Evolutionary conservation across 140 eudicot species (phyloP), one percentile per base, ranked within the genome.

Genomic region (Cichorium intybus): DNA sequence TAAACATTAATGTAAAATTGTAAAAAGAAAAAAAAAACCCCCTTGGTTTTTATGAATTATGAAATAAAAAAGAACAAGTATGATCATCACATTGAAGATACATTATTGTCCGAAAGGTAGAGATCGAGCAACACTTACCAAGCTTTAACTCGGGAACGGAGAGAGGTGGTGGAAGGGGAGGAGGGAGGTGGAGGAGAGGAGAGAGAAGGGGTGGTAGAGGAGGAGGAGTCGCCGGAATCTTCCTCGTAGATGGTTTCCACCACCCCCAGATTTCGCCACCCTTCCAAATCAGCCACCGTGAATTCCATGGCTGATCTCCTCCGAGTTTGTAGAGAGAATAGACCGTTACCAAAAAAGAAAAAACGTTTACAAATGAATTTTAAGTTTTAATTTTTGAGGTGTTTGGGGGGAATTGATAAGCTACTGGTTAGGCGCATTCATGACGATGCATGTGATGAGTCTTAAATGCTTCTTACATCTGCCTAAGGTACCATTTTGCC

Each of bases 231-330:
- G 24, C 66, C 70, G 33, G 75, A 75, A n/a, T 82, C 87, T 43
- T 83, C 97, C 69, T 89, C 97, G n/a, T 79, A 86, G 20, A 89
- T 89, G 5, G 93, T 89, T 50, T 82, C 89, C 51, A 86, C 92
- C 60, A 73, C 72, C 47, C 85, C 80, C 22, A 86, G 60, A 50
- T 79, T 79, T 10, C 55, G 76, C 92, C 87, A 84, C 0, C 70
- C 68, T 41, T 71, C 85, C 21, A 27, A 29, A 14, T 57, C 70
- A 15, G 62, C 77, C 76, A 71, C 17, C 16, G 24, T n/a, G 8
- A 70, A 51, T 11, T 50, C 63, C 80, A 75, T 75, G 20, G 34
- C 17, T 37, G 46, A 43, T 3, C n/a, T 39, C 16, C 5, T 39
- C n/a, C 6, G 61, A 5, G 16, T 8, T 14, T 20, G 48, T 24